These are phyloP conservation scores for Astragalus glycyphyllos DNA, from an alignment of 306 rosid species.

Conservation along the genomic window DNA sequence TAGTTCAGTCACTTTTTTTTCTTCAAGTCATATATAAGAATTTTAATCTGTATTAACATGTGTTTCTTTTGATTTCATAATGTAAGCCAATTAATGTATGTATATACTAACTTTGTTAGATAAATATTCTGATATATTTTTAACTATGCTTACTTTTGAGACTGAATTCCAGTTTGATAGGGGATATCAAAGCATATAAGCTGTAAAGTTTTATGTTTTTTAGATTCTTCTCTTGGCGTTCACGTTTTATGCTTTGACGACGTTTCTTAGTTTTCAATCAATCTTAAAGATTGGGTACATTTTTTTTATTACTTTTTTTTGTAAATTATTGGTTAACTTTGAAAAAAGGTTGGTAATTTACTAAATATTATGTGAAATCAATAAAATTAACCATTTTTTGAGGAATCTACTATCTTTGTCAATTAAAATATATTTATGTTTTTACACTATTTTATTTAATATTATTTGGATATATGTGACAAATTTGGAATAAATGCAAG, in stretches of 20 bases:
- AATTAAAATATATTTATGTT: no score
- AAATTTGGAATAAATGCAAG: no score
- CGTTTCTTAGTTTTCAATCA: constrained; percentile 37
- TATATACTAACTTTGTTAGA: constrained; percentile 30
- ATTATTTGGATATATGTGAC: no score
- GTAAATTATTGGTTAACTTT: no score
- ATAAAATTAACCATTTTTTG: no score
- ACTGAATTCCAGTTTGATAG: not conserved
- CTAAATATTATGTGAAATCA: no score
- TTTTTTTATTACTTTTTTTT: no score
- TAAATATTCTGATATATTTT: constrained; percentile 28
- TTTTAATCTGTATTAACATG: not conserved
- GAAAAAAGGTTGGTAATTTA: no score
- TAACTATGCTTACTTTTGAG: not conserved
- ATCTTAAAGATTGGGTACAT: no score
- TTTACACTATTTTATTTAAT: no score
- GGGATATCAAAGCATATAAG: constrained; percentile 23
- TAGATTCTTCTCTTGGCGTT: no score
- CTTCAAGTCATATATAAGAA: constrained; percentile 2
- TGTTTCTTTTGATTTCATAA: constrained; percentile 18
- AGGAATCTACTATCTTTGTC: no score
- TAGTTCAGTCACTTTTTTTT: constrained; percentile 6
- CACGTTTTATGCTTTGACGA: not conserved
- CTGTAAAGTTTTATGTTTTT: constrained; percentile 55
- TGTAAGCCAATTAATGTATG: constrained; percentile 24